These are phyloP conservation scores for Diaporthe vexans DNA, from an alignment of 2,329 filamentous ascomycete species.

Conservation along the genomic window DNA sequence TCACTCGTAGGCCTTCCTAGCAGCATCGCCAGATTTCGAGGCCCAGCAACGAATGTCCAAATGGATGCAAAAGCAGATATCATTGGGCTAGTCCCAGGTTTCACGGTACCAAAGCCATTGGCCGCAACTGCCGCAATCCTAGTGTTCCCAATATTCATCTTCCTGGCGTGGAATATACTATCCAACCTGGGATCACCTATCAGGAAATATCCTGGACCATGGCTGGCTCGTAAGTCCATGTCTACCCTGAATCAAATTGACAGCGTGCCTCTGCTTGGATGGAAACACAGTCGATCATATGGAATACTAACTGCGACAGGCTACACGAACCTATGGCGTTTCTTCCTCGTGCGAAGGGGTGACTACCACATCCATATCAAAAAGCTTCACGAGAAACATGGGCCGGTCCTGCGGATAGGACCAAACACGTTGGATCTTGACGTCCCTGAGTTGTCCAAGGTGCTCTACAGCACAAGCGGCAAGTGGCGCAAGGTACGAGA, in stretches of 20 bases:
- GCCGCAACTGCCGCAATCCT: not conserved
- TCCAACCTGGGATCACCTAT: not conserved
- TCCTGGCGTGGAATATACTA: not conserved
- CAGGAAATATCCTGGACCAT: not conserved
- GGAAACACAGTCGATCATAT: not conserved
- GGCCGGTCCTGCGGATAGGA: not conserved
- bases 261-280: rapidly evolving
- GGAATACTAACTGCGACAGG: not conserved
- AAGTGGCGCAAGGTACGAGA: not conserved
- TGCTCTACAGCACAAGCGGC: not conserved
- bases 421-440: not conserved
- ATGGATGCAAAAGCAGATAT: not conserved
- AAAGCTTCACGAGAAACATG: constrained; percentile 1
- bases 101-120: not conserved
- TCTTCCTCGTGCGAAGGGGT: not conserved
- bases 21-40: too few relatives aligned
- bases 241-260: not conserved
- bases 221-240: constrained; percentile 1
- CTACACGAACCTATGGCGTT: not conserved
- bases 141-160: not conserved
- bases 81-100: not conserved
- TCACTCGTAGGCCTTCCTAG: too few relatives aligned
- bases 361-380: not conserved
- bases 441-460: not conserved
- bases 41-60: not conserved